These are phyloP conservation scores for Chytriomyces confervae DNA, from an alignment of 192 early-diverging fungal species.

Conservation along the genomic window DNA sequence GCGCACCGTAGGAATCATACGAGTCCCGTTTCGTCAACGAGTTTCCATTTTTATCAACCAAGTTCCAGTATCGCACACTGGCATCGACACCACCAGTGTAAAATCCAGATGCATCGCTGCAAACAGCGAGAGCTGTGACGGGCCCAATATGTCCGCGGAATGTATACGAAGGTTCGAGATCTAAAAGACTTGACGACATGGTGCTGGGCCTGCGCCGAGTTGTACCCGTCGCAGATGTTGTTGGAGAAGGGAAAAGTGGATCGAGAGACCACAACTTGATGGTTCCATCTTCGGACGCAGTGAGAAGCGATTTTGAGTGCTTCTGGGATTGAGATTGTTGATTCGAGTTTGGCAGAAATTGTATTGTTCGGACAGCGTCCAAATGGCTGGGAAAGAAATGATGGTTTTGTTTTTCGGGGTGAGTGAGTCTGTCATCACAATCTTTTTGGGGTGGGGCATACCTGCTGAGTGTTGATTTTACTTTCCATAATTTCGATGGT, in stretches of 20 bases:
- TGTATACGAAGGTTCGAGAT: conserved; percentile 72
- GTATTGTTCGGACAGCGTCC: conserved; percentile 68
- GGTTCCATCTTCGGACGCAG: conserved; percentile 82
- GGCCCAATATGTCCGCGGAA: conserved; percentile 77
- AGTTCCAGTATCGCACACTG: conserved; percentile 63
- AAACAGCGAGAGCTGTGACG: conserved; percentile 71
- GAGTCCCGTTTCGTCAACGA: not conserved
- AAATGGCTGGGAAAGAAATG: conserved; percentile 61
- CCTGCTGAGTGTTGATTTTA: conserved; percentile 64
- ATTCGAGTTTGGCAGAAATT: conserved; percentile 63
- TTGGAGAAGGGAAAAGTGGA: not conserved
- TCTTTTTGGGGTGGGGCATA: conserved; percentile 24
- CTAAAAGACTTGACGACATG: conserved; percentile 23
- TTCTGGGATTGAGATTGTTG: not conserved
- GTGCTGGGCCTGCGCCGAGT: conserved; percentile 18
- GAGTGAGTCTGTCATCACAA: not conserved
- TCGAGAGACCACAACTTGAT: conserved; percentile 78
- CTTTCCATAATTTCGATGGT: conserved; percentile 64
- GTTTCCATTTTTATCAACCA: conserved; percentile 60
- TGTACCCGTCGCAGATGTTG: not conserved
- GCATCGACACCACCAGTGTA: conserved; percentile 79
- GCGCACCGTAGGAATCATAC: conserved; percentile 11
- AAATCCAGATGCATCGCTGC: conserved; percentile 59
- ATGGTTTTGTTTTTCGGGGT: not conserved
- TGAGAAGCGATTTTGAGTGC: conserved; percentile 50